These are phyloP conservation scores for Globisporangium abappressorium DNA, from an alignment of 352 stramenopile species.

Conservation along the genomic window DNA sequence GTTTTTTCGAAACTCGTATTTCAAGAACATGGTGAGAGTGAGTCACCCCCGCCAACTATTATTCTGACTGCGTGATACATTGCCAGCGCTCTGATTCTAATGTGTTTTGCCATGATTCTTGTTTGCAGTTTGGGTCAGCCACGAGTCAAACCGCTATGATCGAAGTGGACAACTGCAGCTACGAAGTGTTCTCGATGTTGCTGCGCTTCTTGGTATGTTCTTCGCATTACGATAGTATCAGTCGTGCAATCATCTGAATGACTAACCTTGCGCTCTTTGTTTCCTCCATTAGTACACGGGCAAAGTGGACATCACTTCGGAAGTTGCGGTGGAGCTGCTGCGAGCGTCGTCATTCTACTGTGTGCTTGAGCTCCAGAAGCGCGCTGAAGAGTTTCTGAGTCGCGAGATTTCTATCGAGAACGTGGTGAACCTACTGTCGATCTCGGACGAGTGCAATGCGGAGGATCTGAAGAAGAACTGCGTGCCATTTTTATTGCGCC, in stretches of 20 bases:
- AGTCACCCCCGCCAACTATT: conserved; percentile 29
- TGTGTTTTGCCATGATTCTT: conserved; percentile 7
- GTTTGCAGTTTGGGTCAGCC: conserved; percentile 69
- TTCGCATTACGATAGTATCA: not conserved
- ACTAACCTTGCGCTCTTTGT: conserved; percentile 14
- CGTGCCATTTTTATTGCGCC: conserved; percentile 81
- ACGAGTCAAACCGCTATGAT: conserved; percentile 84
- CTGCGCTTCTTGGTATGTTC: conserved; percentile 78
- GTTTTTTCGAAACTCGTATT: conserved; percentile 89
- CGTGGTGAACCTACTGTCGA: conserved; percentile 68
- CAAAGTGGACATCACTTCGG: conserved; percentile 78
- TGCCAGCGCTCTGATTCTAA: conserved; percentile 13
- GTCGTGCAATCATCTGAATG: not conserved
- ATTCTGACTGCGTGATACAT: not conserved
- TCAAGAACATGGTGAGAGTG: conserved; percentile 90
- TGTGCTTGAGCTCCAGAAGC: conserved; percentile 84
- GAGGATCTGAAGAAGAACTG: conserved; percentile 85
- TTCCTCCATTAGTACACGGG: conserved; percentile 70
- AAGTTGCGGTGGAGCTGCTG: conserved; percentile 81
- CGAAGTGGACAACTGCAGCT: conserved; percentile 87
- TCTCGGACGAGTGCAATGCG: conserved; percentile 78
- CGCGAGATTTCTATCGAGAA: conserved; percentile 80
- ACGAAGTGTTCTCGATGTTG: conserved; percentile 84
- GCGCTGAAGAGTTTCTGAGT: conserved; percentile 75
- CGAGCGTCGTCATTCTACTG: conserved; percentile 79